Evolutionary conservation across 164 flowering plant species (phyloP).

Genomic region (Chimonanthus salicifolius): DNA sequence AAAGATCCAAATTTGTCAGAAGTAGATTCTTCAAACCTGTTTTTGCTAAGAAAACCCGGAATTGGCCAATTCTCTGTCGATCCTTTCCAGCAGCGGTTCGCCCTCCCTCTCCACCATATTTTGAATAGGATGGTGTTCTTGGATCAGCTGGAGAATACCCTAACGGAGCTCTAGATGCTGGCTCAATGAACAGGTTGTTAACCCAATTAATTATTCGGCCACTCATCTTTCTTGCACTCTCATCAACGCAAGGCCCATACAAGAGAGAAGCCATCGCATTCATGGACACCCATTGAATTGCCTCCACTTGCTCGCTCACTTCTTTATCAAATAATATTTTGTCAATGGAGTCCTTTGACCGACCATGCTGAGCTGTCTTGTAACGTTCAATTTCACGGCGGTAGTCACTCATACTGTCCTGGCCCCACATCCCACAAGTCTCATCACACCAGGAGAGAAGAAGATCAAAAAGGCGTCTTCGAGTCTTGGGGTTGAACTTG

Average conservation of each 20-base stretch:
- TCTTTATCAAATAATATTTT: constrained; percentile 94
- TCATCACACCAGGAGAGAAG: constrained; percentile 97
- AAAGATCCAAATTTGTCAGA: constrained; percentile 89
- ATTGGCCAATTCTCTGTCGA: constrained; percentile 75
- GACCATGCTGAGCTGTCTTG: constrained; percentile 72
- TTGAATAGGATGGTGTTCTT: constrained; percentile 93
- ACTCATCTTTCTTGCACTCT: constrained; percentile 96
- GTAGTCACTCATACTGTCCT: constrained; percentile 81
- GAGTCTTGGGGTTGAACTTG: constrained; percentile 79
- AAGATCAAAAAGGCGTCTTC: constrained; percentile 88
- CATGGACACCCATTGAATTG: constrained; percentile 97
- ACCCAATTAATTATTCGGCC: constrained; percentile 95
- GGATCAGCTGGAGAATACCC: constrained; percentile 99
- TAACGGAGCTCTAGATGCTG: constrained; percentile 84
- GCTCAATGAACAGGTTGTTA: constrained; percentile 84
- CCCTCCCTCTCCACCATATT: constrained; percentile 64
- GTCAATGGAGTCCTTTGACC: constrained; percentile 94
- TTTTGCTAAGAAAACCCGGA: constrained; percentile 80
- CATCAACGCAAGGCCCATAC: constrained; percentile 98
- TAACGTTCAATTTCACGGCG: constrained; percentile 93
- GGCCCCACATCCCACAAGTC: constrained; percentile 67
- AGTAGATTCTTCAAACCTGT: constrained; percentile 92
- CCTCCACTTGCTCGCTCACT: constrained; percentile 86
- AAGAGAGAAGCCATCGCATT: constrained; percentile 95
- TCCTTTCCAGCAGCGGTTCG: constrained; percentile 75